A percentile compares a stretch with the other conserved stretches of the same genome.
Conservation (phyloP, 148 eudicot genomes). For the Fagopyrum tataricum region DNA sequence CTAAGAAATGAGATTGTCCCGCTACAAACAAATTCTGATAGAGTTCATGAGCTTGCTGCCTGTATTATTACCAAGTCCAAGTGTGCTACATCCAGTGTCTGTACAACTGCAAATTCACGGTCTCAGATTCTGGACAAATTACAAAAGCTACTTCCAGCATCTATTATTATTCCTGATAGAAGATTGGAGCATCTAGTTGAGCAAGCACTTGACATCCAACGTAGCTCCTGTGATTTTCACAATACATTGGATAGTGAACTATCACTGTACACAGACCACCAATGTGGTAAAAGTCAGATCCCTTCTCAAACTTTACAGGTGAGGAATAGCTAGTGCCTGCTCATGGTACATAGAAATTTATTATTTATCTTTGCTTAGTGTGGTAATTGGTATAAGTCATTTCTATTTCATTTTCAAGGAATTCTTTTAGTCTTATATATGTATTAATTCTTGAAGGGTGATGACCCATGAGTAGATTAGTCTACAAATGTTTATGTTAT, state of each 20-base stretch:
- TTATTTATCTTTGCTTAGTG: not conserved
- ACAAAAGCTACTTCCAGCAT: conserved; percentile 59
- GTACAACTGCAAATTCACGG: conserved; percentile 30
- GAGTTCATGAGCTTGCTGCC: conserved; percentile 60
- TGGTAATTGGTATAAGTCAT: not conserved
- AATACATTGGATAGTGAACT: conserved; percentile 56
- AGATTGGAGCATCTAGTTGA: conserved; percentile 73
- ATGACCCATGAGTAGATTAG: not conserved
- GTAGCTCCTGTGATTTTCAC: conserved; percentile 55
- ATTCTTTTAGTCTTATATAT: not conserved
- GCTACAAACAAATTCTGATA: conserved; percentile 33
- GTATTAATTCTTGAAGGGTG: not conserved
- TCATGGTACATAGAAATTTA: not conserved
- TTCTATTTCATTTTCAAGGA: not conserved
- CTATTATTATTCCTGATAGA: conserved; percentile 56
- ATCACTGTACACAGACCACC: conserved; percentile 70
- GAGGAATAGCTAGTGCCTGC: conserved; percentile 7
- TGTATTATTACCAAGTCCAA: conserved; percentile 40
- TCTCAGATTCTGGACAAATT: conserved; percentile 58
- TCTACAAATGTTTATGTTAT: not conserved
- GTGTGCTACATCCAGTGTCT: conserved; percentile 20
- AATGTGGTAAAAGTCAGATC: conserved; percentile 71
- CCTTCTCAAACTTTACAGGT: conserved; percentile 80
- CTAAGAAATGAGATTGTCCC: conserved; percentile 70
- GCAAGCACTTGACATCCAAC: conserved; percentile 69